Evolutionary conservation across 257 asterid genomes (phyloP).

Genomic region (Solanum commersonii): DNA sequence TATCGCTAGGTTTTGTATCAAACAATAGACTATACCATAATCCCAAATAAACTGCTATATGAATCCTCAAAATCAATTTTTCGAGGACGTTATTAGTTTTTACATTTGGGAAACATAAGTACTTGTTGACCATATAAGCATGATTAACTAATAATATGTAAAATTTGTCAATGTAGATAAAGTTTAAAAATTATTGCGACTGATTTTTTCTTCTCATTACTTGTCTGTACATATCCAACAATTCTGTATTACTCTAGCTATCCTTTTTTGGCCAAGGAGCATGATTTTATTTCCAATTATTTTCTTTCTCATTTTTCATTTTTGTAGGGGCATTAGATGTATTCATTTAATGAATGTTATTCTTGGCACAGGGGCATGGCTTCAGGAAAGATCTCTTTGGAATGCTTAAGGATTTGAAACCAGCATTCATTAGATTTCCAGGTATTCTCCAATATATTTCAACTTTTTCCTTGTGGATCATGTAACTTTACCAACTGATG

Average conservation of each 20-base stretch:
- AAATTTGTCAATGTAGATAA: neutral
- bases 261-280: neutral
- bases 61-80: neutral
- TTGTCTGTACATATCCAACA: neutral
- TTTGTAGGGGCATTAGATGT: neutral
- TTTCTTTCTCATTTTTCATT: neutral
- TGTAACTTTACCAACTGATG: neutral
- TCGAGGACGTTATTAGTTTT: neutral
- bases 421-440: conserved; percentile 89
- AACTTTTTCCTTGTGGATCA: neutral
- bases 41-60: neutral
- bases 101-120: neutral
- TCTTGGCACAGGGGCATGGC: conserved; percentile 76
- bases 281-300: neutral
- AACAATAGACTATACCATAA: neutral
- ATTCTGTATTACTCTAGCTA: neutral
- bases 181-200: neutral
- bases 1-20: neutral
- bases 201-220: neutral
- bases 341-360: neutral
- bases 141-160: neutral
- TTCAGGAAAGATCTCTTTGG: conserved; percentile 82
- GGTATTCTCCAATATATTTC: conserved; percentile 26
- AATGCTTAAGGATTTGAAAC: conserved; percentile 60
- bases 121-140: neutral